Conservation (phyloP, 2,329 filamentous ascomycete genomes). For the Escovopsis sp. region DNA sequence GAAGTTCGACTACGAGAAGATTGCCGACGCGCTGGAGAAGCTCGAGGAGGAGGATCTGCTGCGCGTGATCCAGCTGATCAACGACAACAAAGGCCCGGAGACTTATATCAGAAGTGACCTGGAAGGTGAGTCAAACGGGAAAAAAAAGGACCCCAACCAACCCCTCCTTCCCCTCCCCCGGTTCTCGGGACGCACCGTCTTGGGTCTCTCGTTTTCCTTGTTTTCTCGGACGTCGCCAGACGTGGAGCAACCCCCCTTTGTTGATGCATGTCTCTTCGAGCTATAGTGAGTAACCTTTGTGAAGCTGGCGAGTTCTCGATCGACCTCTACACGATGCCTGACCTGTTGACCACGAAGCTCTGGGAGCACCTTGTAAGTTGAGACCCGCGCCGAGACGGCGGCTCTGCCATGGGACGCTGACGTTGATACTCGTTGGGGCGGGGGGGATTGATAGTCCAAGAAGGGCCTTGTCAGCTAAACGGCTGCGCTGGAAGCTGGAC, state of each 20-base stretch:
- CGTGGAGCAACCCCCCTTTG: slow-evolving; percentile 6
- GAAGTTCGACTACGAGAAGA: slow-evolving; percentile 78
- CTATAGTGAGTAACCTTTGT: slow-evolving; percentile 22
- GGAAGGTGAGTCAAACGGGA: slow-evolving; percentile 64
- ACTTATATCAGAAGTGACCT: slow-evolving; percentile 97
- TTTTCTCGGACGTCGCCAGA: not conserved
- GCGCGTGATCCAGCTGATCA: slow-evolving; percentile 93
- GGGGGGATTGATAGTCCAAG: slow-evolving; percentile 25
- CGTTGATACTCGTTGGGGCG: too few species aligned
- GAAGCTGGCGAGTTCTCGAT: slow-evolving; percentile 92
- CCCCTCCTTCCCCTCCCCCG: too few species aligned
- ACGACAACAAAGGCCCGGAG: slow-evolving; percentile 87
- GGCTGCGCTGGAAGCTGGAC: too few species aligned
- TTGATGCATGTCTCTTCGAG: slow-evolving; percentile 17
- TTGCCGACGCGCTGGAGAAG: slow-evolving; percentile 81
- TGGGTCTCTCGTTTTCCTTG: not conserved
- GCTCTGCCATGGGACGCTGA: not conserved
- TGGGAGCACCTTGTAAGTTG: slow-evolving; percentile 64
- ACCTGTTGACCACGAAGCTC: slow-evolving; percentile 76
- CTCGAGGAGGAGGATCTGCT: slow-evolving; percentile 86
- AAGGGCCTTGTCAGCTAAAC: slow-evolving; percentile 25
- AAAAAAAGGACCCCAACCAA: too few species aligned
- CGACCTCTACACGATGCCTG: slow-evolving; percentile 93
- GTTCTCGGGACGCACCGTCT: too few species aligned
- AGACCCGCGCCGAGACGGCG: too few species aligned